Evolutionary conservation across 257 asterid species (phyloP), one percentile per base, ranked within the genome.

Genomic region (Linaria vulgaris): DNA sequence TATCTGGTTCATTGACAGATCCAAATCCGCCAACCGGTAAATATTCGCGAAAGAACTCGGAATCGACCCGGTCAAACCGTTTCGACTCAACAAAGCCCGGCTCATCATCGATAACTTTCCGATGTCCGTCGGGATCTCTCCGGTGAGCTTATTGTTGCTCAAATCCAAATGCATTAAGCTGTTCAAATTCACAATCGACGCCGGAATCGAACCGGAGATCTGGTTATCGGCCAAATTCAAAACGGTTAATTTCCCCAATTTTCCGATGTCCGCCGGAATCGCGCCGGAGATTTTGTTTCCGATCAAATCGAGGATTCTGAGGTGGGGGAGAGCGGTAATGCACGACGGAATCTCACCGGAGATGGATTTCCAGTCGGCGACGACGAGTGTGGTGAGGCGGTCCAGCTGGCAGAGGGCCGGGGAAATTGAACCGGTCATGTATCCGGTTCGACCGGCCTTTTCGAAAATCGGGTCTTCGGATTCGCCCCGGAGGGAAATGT

Each of bases 301-400:
- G 78, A 83, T 72, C 48, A 92, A 83, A 41, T 92, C 98, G 31
- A 92, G 79, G 49, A 92, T 82, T 0, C 88, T 71, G 6, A 92
- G 76, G 71, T 67, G 51, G 9, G 89, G 82, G 27, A 88, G 80
- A 1, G 91, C 70, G 38, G 94, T 17, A 54, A 92, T 9, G 80
- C 98, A 92, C 6, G 82, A 9, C 22, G 97, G 97, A 41, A 92
- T 87, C 14, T 74, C 80, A 51, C 98, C 97, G 76, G 97, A 76
- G 69, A 92, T 73, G 24, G 39, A 91, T 58, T 92, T 88, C 98
- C 98, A 92, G 78, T 92, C 98, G 45, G 98, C 95, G 46, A 92
- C 55, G 55, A 92, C 74, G 71, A 92, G 82, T 60, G 94, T 83
- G 61, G 86, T 85, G 84, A 92, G 96, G 10, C 77, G 65, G 66